Conservation (phyloP, 768 basidiomycete species). For the Neoboletus subvelutipes region DNA sequence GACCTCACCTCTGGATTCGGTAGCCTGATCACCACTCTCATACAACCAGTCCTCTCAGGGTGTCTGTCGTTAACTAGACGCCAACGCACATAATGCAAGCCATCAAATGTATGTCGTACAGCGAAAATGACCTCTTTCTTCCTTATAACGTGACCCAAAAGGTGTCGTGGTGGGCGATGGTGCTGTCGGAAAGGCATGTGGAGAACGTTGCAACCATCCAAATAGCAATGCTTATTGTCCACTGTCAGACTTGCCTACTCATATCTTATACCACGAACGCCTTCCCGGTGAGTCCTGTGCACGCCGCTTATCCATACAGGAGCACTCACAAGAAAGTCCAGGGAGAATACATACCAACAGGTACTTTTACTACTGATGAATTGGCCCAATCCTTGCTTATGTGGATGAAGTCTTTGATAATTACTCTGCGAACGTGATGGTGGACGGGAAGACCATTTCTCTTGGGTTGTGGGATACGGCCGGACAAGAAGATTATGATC, state of each 20-base stretch:
- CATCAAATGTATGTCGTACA: conserved; percentile 74
- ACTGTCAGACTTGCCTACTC: conserved; percentile 86
- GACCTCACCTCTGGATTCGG: conserved; percentile 12
- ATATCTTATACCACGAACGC: conserved; percentile 99
- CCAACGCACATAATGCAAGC: conserved; percentile 64
- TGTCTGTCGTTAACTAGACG: conserved; percentile 15
- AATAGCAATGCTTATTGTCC: conserved; percentile 13
- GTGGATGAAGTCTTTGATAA: conserved; percentile 85
- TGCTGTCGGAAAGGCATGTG: conserved; percentile 92
- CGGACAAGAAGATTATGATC: conserved; percentile 98
- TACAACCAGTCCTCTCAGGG: conserved; percentile 12
- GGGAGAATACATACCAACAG: conserved; percentile 97
- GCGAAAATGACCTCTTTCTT: conserved; percentile 15
- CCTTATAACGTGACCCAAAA: conserved; percentile 40
- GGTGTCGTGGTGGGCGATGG: conserved; percentile 99
- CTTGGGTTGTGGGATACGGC: conserved; percentile 99
- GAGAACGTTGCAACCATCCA: conserved; percentile 4
- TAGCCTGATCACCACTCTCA: conserved; percentile 18
- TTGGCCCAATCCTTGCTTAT: conserved; percentile 9
- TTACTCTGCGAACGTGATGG: conserved; percentile 98
- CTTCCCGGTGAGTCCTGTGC: conserved; percentile 69
- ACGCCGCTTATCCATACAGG: conserved; percentile 10
- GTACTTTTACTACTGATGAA: conserved; percentile 39
- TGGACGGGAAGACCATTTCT: conserved; percentile 97
- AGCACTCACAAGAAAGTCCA: conserved; percentile 34